A percentile compares a stretch with the other conserved stretches of the same genome.
phyloP scores from a whole-genome alignment of 768 basidiomycete species.

The Lactarius deliciosus region DNA sequence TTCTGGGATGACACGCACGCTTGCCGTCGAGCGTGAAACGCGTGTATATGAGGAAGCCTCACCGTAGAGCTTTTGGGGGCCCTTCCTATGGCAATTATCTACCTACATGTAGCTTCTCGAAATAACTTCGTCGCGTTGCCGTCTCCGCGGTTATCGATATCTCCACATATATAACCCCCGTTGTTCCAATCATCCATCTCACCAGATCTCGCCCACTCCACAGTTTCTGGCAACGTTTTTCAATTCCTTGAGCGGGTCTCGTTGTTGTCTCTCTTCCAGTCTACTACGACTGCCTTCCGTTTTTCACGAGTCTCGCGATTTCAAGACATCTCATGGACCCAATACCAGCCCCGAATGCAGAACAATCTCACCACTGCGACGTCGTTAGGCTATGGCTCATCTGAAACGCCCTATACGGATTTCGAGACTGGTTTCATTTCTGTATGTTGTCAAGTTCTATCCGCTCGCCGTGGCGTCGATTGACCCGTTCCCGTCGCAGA shows the following conservation, averaged over 20 bases:
- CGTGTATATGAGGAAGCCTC: neutral
- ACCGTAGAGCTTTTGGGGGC: neutral
- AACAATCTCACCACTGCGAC: neutral
- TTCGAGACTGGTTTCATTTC: constrained; percentile 18
- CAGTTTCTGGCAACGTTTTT: neutral
- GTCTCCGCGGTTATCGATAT: neutral
- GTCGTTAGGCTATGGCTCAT: neutral
- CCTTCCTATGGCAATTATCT: neutral
- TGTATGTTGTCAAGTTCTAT: constrained; percentile 5
- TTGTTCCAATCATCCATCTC: neutral
- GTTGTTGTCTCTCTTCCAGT: too few species aligned
- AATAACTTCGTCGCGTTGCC: neutral
- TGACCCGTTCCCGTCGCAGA: constrained; percentile 24
- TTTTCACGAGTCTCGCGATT: neutral
- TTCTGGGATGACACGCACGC: neutral
- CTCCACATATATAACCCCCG: neutral
- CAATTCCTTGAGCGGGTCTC: neutral
- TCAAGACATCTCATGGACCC: neutral
- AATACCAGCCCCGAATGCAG: neutral
- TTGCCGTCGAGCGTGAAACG: neutral
- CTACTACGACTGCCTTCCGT: constrained; percentile 5
- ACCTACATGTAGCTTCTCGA: neutral
- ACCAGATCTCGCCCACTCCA: neutral
- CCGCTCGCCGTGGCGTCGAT: neutral
- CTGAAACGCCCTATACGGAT: neutral